These are phyloP conservation scores for Serpula lacrymans DNA, from an alignment of 768 basidiomycete species.

Conservation along the genomic window DNA sequence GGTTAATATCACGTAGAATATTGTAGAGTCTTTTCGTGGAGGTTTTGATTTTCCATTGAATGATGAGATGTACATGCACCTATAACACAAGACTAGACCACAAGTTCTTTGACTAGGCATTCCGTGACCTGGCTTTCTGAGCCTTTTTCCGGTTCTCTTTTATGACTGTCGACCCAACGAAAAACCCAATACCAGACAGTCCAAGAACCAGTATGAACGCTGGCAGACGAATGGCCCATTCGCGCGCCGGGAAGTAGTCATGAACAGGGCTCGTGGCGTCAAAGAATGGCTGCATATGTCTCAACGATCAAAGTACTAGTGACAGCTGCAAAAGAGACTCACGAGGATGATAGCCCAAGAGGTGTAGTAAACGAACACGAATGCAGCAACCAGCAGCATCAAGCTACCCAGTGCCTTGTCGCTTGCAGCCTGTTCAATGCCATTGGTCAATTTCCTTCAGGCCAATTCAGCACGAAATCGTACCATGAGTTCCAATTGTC, in stretches of 20 bases:
- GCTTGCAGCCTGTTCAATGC: conserved; percentile 61
- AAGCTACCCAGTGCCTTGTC: conserved; percentile 78
- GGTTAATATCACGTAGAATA: neutral
- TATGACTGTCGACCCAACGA: conserved; percentile 73
- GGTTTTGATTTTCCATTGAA: too few species aligned
- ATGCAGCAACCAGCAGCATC: conserved; percentile 75
- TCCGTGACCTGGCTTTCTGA: conserved; percentile 55
- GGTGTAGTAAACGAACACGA: conserved; percentile 88
- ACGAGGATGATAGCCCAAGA: conserved; percentile 88
- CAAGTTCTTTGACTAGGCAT: conserved; percentile 13
- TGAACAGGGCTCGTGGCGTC: conserved; percentile 72
- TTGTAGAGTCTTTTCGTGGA: too few species aligned
- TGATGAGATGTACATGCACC: too few species aligned
- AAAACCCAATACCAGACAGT: conserved; percentile 72
- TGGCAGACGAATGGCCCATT: conserved; percentile 91
- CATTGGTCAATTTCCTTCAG: too few species aligned
- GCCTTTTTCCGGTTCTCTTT: conserved; percentile 72
- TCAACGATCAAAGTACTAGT: conserved; percentile 6
- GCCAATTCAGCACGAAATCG: too few species aligned
- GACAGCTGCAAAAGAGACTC: conserved; percentile 21
- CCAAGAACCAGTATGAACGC: conserved; percentile 80
- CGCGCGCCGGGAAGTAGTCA: conserved; percentile 76
- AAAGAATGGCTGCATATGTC: conserved; percentile 69
- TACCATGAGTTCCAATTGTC: too few species aligned
- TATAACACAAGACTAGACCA: too few species aligned